These are phyloP conservation scores for Pholiota adiposa DNA, from an alignment of 1,284 basidiomycete genomes.

Conservation along the genomic window DNA sequence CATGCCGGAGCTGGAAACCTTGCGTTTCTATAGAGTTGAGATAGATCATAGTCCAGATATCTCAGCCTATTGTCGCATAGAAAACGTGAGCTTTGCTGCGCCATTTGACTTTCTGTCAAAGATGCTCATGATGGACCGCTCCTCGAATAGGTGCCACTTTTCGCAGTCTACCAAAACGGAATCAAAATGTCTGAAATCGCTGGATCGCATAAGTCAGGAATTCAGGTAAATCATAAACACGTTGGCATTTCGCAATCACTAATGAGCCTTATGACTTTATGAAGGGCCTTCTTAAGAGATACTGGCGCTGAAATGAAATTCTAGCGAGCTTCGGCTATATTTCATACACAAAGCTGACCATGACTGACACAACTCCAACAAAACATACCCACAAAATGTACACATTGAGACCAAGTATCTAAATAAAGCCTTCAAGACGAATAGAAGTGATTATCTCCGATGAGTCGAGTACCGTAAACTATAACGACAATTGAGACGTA, in stretches of 20 bases:
- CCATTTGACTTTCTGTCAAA: neutral
- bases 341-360: neutral
- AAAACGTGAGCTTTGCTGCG: neutral
- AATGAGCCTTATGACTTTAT: neutral
- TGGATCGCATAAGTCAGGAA: conserved; percentile 3
- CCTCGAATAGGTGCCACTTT: conserved; percentile 8
- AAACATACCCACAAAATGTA: conserved; percentile 2
- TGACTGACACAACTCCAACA: neutral
- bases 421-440: neutral
- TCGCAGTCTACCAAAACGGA: conserved; percentile 9
- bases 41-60: conserved; percentile 19
- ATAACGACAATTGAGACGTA: neutral
- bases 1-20: conserved; percentile 3
- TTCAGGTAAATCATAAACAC: conserved; percentile 2
- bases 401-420: neutral
- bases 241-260: neutral
- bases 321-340: too few species aligned
- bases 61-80: conserved; percentile 3
- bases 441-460: neutral
- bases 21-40: conserved; percentile 18
- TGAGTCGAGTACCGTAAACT: neutral
- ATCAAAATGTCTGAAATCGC: conserved; percentile 6
- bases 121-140: neutral
- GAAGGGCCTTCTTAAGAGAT: conserved; percentile 3
- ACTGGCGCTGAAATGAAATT: neutral